A percentile compares a stretch with the other conserved stretches of the same genome.
Conservation (phyloP, 2,329 filamentous ascomycete species). For the Aspergillus chevalieri region DNA sequence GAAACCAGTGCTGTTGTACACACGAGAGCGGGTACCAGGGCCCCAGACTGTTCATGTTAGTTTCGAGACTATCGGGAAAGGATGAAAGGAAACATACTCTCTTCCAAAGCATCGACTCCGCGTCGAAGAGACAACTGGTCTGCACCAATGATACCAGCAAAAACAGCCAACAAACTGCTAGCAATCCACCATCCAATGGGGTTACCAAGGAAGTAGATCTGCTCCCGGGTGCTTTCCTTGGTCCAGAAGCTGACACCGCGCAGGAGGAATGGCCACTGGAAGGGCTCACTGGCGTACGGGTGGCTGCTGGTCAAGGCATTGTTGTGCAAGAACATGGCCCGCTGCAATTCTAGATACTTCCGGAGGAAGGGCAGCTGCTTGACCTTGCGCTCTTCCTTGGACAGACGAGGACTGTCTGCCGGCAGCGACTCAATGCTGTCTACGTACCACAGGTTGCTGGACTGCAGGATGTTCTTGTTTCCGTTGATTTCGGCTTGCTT, state of each 20-base stretch:
- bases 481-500: conserved; percentile 99
- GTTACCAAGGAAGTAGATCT: conserved; percentile 98
- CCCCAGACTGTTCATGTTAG: conserved; percentile 32
- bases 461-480: conserved; percentile 87
- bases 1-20: conserved; percentile 98
- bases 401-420: conserved; percentile 63
- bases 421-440: conserved; percentile 83
- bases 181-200: conserved; percentile 96
- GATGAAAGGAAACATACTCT: conserved; percentile 59
- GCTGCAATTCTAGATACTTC: conserved; percentile 95
- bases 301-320: conserved; percentile 95
- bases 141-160: conserved; percentile 81
- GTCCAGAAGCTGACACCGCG: conserved; percentile 99
- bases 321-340: conserved; percentile 99
- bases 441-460: conserved; percentile 90
- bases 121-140: conserved; percentile 91
- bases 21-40: conserved; percentile 75
- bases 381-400: conserved; percentile 69
- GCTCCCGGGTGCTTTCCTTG: conserved; percentile 84
- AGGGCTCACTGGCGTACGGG: conserved; percentile 88
- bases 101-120: conserved; percentile 86
- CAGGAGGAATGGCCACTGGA: conserved; percentile 96
- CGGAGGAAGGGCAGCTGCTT: conserved; percentile 81
- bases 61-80: background rate
- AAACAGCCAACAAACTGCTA: conserved; percentile 86